Evolutionary conservation across 257 asterid genomes (phyloP).

Genomic region (Lycium ferocissimum): DNA sequence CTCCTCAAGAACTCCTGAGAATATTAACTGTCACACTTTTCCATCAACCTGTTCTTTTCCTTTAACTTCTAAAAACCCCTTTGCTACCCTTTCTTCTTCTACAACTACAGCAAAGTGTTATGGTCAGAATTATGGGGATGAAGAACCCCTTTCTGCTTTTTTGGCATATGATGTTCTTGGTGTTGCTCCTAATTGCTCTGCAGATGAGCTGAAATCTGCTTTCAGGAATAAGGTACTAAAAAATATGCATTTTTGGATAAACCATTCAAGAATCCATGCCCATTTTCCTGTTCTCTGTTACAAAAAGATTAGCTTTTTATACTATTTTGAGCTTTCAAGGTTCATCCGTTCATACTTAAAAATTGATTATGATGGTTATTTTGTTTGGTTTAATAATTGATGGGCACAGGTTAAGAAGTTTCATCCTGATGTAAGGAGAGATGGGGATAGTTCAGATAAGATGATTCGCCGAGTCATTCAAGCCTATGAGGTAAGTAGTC

Average conservation of each 20-base stretch:
- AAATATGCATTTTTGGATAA: not conserved
- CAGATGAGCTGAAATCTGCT: slow-evolving; percentile 78
- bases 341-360: not conserved
- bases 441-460: slow-evolving; percentile 57
- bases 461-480: slow-evolving; percentile 83
- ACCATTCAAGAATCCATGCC: slow-evolving; percentile 19
- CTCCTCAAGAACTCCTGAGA: slow-evolving; percentile 21
- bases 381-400: not conserved
- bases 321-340: not conserved
- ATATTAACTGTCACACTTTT: slow-evolving; percentile 22
- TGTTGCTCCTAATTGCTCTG: slow-evolving; percentile 61
- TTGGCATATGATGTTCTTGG: slow-evolving; percentile 76
- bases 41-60: slow-evolving; percentile 33
- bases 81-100: slow-evolving; percentile 32
- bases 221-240: slow-evolving; percentile 72
- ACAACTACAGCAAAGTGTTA: slow-evolving; percentile 41
- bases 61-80: slow-evolving; percentile 25
- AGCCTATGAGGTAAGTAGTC: slow-evolving; percentile 74
- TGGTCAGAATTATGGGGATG: slow-evolving; percentile 40
- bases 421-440: slow-evolving; percentile 79
- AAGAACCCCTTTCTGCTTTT: slow-evolving; percentile 50
- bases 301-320: not conserved
- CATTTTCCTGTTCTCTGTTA: not conserved
- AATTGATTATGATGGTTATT: not conserved
- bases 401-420: slow-evolving; percentile 73